Conservation (phyloP, 2,329 filamentous ascomycete species). For the Colletotrichum tanaceti region DNA sequence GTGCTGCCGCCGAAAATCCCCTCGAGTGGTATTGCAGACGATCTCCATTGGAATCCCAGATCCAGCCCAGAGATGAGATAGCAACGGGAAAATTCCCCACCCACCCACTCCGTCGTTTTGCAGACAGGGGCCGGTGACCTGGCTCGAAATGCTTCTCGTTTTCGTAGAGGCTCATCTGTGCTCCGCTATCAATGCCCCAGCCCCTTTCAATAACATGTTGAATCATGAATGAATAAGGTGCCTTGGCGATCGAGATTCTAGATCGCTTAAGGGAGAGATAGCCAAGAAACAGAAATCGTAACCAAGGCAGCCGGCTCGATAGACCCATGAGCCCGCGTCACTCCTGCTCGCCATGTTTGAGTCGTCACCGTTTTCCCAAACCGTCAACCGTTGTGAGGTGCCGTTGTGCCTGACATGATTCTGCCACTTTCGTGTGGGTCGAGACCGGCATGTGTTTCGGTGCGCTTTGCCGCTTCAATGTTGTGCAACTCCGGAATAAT, state of each 20-base stretch:
- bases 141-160: conserved; percentile 24
- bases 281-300: conserved; percentile 10
- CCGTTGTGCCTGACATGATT: neutral
- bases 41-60: conserved; percentile 25
- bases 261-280: conserved; percentile 4
- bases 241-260: conserved; percentile 26
- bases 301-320: conserved; percentile 26
- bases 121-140: conserved; percentile 31
- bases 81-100: conserved; percentile 18
- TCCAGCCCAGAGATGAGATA: conserved; percentile 32
- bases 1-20: neutral
- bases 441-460: neutral
- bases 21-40: conserved; percentile 17
- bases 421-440: neutral
- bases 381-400: conserved; percentile 2
- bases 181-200: conserved; percentile 28
- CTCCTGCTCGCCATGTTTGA: neutral
- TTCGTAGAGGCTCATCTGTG: conserved; percentile 17
- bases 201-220: conserved; percentile 1
- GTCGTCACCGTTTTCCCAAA: neutral
- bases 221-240: conserved; percentile 1
- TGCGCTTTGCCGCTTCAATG: neutral
- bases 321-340: conserved; percentile 5
- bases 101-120: conserved; percentile 19
- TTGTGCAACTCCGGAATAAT: conserved; percentile 11